Conservation (phyloP, 352 stramenopile species). For the Globisporangium middletonii region DNA sequence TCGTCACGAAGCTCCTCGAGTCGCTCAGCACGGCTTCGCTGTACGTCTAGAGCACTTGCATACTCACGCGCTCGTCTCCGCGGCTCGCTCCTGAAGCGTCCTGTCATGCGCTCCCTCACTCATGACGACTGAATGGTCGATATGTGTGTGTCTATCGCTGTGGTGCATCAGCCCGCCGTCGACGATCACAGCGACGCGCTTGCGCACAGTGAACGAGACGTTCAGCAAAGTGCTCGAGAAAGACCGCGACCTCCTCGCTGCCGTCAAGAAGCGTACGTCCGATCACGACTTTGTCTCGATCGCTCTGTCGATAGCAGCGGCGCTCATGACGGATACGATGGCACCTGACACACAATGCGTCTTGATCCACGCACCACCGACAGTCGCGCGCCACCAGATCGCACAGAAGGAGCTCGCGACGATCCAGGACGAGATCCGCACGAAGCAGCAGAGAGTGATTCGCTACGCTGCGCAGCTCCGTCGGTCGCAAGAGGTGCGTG, state of each 20-base stretch:
- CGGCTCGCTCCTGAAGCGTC: not conserved
- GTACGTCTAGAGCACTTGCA: constrained; percentile 2
- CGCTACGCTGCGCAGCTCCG: constrained; percentile 62
- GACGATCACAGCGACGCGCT: constrained; percentile 63
- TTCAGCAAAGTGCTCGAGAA: constrained; percentile 75
- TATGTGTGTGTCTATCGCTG: not conserved
- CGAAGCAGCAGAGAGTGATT: constrained; percentile 65
- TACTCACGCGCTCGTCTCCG: not conserved
- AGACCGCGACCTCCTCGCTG: constrained; percentile 55
- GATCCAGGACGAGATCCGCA: constrained; percentile 51
- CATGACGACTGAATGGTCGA: not conserved
- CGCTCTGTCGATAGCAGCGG: too few species aligned
- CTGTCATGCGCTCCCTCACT: not conserved
- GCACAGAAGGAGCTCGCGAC: constrained; percentile 63
- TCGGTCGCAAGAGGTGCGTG: constrained; percentile 42
- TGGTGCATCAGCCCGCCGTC: constrained; percentile 40
- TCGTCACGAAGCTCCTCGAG: constrained; percentile 81
- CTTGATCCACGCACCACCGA: not conserved
- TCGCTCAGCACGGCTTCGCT: constrained; percentile 54
- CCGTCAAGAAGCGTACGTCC: constrained; percentile 71
- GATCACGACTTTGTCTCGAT: not conserved
- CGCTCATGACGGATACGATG: too few species aligned
- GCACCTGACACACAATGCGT: not conserved
- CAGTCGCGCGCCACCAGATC: constrained; percentile 65
- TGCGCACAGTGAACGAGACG: constrained; percentile 73